Conservation (phyloP, 2,329 filamentous ascomycete genomes). For the Graphilbum sp. region DNA sequence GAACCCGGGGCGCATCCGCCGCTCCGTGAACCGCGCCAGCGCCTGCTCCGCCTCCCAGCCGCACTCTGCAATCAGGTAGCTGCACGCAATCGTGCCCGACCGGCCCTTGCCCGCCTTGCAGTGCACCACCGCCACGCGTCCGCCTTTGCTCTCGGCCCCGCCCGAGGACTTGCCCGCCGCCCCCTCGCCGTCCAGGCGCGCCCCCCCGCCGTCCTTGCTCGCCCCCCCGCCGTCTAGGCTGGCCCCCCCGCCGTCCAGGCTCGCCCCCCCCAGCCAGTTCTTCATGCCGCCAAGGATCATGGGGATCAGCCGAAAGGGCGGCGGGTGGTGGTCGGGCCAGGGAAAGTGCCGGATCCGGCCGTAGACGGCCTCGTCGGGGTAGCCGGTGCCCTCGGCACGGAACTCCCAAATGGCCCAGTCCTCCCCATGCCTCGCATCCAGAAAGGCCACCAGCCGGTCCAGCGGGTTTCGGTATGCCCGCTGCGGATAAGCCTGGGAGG, state of each 20-base stretch:
- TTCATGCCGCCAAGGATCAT: slow-evolving; percentile 85
- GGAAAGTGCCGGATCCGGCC: slow-evolving; percentile 78
- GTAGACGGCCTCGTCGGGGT: slow-evolving; percentile 81
- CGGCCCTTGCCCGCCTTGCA: slow-evolving; percentile 95
- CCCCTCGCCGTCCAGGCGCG: not conserved
- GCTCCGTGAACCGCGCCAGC: slow-evolving; percentile 49
- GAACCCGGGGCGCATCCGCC: slow-evolving; percentile 79
- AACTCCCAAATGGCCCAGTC: slow-evolving; percentile 98
- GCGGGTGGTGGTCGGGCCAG: slow-evolving; percentile 94
- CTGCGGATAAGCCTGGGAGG: slow-evolving; percentile 76
- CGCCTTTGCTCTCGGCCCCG: not conserved
- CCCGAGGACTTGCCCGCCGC: too few relatives aligned
- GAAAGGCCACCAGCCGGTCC: slow-evolving; percentile 69
- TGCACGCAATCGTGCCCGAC: slow-evolving; percentile 74
- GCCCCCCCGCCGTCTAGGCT: too few relatives aligned
- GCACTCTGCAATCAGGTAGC: slow-evolving; percentile 80
- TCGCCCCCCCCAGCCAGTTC: slow-evolving; percentile 66
- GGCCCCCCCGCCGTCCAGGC: too few relatives aligned
- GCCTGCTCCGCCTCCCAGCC: slow-evolving; percentile 38
- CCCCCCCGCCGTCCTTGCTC: slow-evolving; percentile 15
- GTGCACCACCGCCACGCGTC: slow-evolving; percentile 73
- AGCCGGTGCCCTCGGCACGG: slow-evolving; percentile 87
- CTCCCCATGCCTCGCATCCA: slow-evolving; percentile 67
- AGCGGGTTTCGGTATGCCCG: slow-evolving; percentile 89
- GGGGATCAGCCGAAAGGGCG: slow-evolving; percentile 77